Base-by-base conservation (phyloP, 2,329 filamentous ascomycete genomes). In the Chaetomium sp. region DNA sequence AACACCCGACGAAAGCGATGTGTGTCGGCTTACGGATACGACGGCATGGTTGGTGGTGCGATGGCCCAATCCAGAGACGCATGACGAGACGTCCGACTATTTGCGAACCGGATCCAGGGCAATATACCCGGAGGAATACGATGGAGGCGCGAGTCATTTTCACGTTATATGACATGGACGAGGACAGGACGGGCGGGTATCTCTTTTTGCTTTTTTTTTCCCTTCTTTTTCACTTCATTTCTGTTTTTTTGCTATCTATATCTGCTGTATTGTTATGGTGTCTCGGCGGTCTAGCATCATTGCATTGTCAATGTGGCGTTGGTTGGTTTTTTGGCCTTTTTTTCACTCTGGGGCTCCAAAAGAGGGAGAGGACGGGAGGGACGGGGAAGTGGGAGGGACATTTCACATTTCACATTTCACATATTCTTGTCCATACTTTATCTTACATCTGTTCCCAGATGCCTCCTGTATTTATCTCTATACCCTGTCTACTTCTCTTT, bases 221-320 rank as follows among this genome's bases (percentile, higher is more conserved):
- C 33, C 53, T 65, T 12, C 21, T 31, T 49, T 42, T 47, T 42
- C 53, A 5, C 27, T 66, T 51, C 54, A 51, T 3, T 42, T 49
- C 38, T 61, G 12, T 60, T 21, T 54, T 42, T 42, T 49, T 38
- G 35, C n/a, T 7, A 53, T 57, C 19, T 29, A 38, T 62, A 47
- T 56, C n/a, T 50, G 45, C 27, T 54, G 47, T 47, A 21, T 57
- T 61, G 42, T 56, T 57, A 47, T 49, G 29, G 64, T 27, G n/a
- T 33, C 25, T 55, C 45, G 42, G 35, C 54, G 61, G 38, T 29
- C 45, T 16, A 58, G 57, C 57, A 64, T 60, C 29, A 56, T 42
- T 64, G 62, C 62, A 64, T 64, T 63, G n/a, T 60, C 23, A 21
- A 57, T 51, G 7, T 21, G 62, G 62, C 62, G 62, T 60, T 57